Evolutionary conservation across 257 asterid species (phyloP).

Genomic region (Ligustrum vulgare): DNA sequence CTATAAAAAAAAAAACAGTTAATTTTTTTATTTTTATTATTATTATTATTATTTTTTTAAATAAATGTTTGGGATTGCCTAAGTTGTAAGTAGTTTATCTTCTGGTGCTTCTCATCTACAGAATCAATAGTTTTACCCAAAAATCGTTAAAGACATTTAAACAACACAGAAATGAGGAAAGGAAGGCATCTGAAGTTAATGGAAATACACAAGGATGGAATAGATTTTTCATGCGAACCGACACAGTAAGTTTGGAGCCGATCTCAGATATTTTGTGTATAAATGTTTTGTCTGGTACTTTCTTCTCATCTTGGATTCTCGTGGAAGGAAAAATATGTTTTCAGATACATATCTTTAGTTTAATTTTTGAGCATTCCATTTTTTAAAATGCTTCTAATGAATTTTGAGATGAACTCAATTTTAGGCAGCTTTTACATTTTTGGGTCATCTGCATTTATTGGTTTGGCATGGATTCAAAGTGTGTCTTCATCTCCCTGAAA

Average conservation of each 20-base stretch:
- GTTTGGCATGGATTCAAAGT: neutral
- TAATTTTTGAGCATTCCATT: neutral
- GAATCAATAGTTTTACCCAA: conserved; percentile 37
- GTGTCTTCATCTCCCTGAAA: neutral
- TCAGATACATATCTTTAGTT: neutral
- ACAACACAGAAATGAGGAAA: conserved; percentile 65
- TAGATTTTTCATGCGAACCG: conserved; percentile 81
- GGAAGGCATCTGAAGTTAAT: conserved; percentile 77
- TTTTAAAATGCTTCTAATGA: neutral
- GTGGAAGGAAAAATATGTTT: too few relatives aligned
- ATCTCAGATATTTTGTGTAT: neutral
- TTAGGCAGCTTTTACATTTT: neutral
- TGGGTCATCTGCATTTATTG: neutral
- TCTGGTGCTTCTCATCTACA: conserved; percentile 29
- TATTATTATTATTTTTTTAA: too few relatives aligned
- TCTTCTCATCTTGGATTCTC: neutral
- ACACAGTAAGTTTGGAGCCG: conserved; percentile 60
- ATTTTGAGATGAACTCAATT: neutral
- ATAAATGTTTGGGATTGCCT: neutral
- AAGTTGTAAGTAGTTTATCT: conserved; percentile 12
- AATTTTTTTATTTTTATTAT: too few relatives aligned
- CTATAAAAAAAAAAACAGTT: too few relatives aligned
- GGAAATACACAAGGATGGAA: conserved; percentile 93
- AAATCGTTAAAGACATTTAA: conserved; percentile 64
- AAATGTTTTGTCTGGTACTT: too few relatives aligned